Conservation (phyloP, 176 grass and related monocot species). For the Phragmites australis region DNA sequence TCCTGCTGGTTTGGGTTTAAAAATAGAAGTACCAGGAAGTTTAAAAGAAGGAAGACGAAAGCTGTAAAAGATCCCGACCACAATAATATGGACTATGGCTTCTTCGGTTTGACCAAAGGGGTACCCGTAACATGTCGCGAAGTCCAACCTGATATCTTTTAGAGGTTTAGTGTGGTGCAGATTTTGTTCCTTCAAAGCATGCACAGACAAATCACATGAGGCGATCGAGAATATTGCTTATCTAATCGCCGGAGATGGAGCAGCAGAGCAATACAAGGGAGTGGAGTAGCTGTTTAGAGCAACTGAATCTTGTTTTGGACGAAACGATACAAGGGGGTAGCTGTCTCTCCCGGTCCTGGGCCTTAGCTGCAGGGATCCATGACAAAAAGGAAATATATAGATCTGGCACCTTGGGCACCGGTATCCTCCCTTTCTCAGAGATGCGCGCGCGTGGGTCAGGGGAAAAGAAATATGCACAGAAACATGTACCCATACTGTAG, state of each 20-base stretch:
- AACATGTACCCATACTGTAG: too few relatives aligned
- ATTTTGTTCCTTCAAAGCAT: conserved; percentile 36
- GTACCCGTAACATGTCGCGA: neutral
- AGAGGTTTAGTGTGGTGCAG: neutral
- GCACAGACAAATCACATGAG: conserved; percentile 29
- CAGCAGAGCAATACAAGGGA: neutral
- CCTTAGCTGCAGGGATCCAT: conserved; percentile 26
- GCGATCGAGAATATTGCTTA: conserved; percentile 13
- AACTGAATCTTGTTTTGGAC: conserved; percentile 50
- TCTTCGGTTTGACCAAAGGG: conserved; percentile 21
- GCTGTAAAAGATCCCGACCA: neutral
- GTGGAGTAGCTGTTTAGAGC: too few relatives aligned
- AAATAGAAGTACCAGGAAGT: too few relatives aligned
- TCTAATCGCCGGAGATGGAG: neutral
- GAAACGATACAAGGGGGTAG: conserved; percentile 45
- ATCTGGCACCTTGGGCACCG: too few relatives aligned
- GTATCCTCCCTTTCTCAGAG: too few relatives aligned
- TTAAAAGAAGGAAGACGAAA: too few relatives aligned
- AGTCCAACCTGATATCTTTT: conserved; percentile 14
- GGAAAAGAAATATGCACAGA: too few relatives aligned
- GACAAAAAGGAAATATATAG: too few relatives aligned
- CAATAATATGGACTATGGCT: conserved; percentile 7
- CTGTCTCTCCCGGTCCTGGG: conserved; percentile 28
- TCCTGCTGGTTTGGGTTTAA: too few relatives aligned
- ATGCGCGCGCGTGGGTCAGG: too few relatives aligned